phyloP scores from a whole-genome alignment of 2,329 filamentous ascomycete species.

The Fusarium sp. region DNA sequence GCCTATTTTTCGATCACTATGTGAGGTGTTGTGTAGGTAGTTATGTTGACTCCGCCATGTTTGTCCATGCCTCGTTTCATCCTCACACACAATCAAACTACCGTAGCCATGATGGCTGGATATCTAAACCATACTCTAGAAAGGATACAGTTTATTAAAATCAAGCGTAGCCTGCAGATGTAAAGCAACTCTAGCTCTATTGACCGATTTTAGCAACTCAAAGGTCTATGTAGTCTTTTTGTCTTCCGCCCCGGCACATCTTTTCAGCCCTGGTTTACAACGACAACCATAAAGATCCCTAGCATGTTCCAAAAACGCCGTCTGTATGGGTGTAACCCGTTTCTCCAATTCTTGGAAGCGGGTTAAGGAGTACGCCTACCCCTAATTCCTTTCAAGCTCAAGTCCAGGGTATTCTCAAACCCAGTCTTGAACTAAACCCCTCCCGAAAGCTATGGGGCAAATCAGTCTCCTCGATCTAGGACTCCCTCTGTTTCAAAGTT shows the following conservation, averaged over 20 bases:
- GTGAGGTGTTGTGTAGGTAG: not conserved
- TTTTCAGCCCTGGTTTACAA: slow-evolving; percentile 11
- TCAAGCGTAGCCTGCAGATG: slow-evolving; percentile 1
- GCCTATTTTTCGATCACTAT: no score
- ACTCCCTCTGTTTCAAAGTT: not conserved
- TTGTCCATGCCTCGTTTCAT: not conserved
- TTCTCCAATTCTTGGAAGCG: not conserved
- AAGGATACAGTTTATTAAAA: not conserved
- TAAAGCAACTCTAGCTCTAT: slow-evolving; percentile 18
- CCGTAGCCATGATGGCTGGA: not conserved
- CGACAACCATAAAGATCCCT: slow-evolving; percentile 14
- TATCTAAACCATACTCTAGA: not conserved
- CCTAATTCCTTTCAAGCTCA: not conserved
- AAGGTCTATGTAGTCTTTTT: not conserved
- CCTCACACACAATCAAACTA: not conserved
- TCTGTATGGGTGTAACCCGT: slow-evolving; percentile 1
- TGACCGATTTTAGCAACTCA: not conserved
- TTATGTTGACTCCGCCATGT: not conserved
- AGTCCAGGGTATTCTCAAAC: not conserved
- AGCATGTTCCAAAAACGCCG: slow-evolving; percentile 28
- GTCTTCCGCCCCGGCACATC: not conserved
- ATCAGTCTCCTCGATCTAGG: not conserved
- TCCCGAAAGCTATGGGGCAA: not conserved
- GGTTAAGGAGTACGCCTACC: not conserved
- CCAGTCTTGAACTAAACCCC: not conserved